Evolutionary conservation across 2,329 filamentous ascomycete genomes (phyloP).

Genomic region (Diaporthe velutina): DNA sequence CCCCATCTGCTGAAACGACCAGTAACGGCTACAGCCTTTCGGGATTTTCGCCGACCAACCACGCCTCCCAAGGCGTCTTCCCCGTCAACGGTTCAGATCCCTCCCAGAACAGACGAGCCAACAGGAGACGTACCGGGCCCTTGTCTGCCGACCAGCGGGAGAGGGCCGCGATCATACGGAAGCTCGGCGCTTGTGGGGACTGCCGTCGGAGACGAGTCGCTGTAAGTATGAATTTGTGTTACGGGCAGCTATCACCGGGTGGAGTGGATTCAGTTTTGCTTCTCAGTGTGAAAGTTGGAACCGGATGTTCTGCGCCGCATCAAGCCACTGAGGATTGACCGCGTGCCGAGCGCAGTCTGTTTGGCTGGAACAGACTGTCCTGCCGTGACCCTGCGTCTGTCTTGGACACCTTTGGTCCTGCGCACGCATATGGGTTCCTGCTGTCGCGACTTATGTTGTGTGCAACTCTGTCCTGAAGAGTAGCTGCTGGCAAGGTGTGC

Average conservation of each 20-base stretch:
- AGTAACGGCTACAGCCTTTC: constrained; percentile 63
- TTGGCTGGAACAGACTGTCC: background rate
- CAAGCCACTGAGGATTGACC: background rate
- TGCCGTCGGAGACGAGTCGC: constrained; percentile 70
- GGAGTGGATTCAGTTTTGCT: background rate
- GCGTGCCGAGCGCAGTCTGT: background rate
- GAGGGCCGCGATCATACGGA: constrained; percentile 70
- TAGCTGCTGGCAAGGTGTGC: background rate
- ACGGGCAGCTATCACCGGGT: background rate
- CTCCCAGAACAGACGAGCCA: constrained; percentile 66
- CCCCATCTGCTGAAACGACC: constrained; percentile 60
- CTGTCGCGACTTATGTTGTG: background rate
- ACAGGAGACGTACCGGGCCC: constrained; percentile 70
- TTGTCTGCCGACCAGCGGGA: constrained; percentile 70
- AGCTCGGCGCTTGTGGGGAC: constrained; percentile 69
- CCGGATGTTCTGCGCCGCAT: background rate
- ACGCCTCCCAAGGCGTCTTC: constrained; percentile 64
- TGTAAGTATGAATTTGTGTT: constrained; percentile 58
- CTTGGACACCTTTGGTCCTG: background rate
- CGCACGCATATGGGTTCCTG: background rate
- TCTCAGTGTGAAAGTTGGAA: background rate
- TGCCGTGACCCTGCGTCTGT: background rate
- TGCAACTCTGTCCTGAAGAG: background rate
- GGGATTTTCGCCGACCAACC: constrained; percentile 62
- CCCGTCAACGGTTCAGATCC: constrained; percentile 66